These are phyloP conservation scores for Ustilago esculenta DNA, from an alignment of 1,284 basidiomycete genomes.

Conservation along the genomic window DNA sequence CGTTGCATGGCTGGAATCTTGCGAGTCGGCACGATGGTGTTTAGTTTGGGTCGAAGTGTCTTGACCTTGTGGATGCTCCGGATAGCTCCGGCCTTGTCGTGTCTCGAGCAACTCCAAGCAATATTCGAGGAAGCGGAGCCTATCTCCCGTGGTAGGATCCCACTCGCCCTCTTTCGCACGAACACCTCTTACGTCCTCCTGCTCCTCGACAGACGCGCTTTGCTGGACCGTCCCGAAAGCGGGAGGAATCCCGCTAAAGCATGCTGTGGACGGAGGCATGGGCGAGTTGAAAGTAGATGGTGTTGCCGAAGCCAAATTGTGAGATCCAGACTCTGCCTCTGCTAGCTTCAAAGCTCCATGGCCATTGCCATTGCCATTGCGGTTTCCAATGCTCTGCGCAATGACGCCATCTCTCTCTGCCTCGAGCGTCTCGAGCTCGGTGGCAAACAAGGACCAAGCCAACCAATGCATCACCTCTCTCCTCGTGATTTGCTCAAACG, in stretches of 20 bases:
- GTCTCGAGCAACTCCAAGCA: slow-evolving; percentile 58
- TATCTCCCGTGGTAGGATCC: slow-evolving; percentile 41
- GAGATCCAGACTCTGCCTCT: neutral
- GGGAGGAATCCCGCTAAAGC: slow-evolving; percentile 16
- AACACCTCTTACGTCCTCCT: slow-evolving; percentile 36
- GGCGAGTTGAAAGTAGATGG: slow-evolving; percentile 32
- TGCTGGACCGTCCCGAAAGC: neutral
- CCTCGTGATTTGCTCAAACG: slow-evolving; percentile 46
- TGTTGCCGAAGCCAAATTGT: slow-evolving; percentile 12
- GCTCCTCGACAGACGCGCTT: slow-evolving; percentile 9
- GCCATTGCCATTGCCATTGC: neutral
- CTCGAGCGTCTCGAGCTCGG: slow-evolving; percentile 50
- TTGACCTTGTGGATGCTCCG: slow-evolving; percentile 16
- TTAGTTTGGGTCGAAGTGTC: too few relatives aligned
- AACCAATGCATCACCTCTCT: slow-evolving; percentile 63
- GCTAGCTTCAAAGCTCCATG: neutral
- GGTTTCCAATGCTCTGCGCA: neutral
- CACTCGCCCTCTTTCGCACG: slow-evolving; percentile 37
- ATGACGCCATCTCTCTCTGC: slow-evolving; percentile 22
- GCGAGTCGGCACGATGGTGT: neutral
- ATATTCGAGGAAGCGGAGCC: slow-evolving; percentile 56
- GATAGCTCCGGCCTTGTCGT: slow-evolving; percentile 55
- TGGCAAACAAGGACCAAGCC: slow-evolving; percentile 60
- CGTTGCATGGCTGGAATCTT: slow-evolving; percentile 3
- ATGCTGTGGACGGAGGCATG: slow-evolving; percentile 12